A percentile compares a stretch with the other conserved stretches of the same genome.
phyloP scores from a whole-genome alignment of 495 filamentous ascomycete genomes.

The Oidiodendron maius region DNA sequence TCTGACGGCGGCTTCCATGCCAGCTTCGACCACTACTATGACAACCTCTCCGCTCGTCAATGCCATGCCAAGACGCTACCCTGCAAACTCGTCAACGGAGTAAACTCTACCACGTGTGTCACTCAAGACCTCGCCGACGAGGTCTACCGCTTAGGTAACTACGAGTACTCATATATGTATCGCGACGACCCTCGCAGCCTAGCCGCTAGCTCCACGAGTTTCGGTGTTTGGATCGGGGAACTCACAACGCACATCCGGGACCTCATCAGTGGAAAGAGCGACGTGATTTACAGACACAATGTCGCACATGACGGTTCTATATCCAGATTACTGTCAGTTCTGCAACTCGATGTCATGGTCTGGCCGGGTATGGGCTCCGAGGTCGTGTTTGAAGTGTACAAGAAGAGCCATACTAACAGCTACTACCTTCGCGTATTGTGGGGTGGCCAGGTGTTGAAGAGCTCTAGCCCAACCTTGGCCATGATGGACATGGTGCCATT shows the following conservation, averaged over 20 bases:
- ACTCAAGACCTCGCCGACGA: conserved; percentile 46
- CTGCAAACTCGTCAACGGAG: conserved; percentile 39
- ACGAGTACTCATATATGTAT: conserved; percentile 65
- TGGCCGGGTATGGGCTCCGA: conserved; percentile 73
- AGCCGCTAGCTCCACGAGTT: conserved; percentile 42
- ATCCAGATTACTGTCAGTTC: conserved; percentile 50
- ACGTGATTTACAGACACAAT: conserved; percentile 55
- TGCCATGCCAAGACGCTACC: conserved; percentile 61
- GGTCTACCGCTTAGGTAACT: conserved; percentile 63
- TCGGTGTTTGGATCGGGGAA: conserved; percentile 61
- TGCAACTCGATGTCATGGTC: conserved; percentile 62
- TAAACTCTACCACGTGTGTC: conserved; percentile 45
- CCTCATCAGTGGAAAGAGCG: conserved; percentile 27
- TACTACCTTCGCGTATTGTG: conserved; percentile 56
- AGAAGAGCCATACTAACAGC: conserved; percentile 15
- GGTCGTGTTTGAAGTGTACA: conserved; percentile 62
- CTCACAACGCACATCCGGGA: conserved; percentile 51
- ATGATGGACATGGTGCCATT: conserved; percentile 56
- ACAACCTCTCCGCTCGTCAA: conserved; percentile 63
- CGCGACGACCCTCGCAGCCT: conserved; percentile 53
- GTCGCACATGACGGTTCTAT: conserved; percentile 66
- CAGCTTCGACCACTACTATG: conserved; percentile 67
- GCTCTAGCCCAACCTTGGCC: conserved; percentile 52
- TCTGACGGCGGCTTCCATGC: conserved; percentile 51
- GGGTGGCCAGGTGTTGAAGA: conserved; percentile 52